Conservation (phyloP, 2,329 filamentous ascomycete species). For the Aphanocladium album region DNA sequence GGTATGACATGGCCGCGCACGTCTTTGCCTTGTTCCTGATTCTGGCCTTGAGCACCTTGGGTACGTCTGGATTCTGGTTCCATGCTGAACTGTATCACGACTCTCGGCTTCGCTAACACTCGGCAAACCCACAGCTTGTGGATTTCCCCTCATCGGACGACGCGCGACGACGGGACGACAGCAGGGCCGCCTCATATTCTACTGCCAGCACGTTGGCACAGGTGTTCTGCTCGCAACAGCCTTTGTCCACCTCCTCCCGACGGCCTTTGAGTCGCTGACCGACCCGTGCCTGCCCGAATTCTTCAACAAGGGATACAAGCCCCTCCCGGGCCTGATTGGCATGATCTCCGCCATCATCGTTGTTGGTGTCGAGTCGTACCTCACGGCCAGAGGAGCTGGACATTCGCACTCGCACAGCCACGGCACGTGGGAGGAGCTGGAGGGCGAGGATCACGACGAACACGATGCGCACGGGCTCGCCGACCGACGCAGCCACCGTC, state of each 20-base stretch:
- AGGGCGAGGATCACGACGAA: constrained; percentile 33
- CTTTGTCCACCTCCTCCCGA: constrained; percentile 72
- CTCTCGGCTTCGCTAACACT: constrained; percentile 8
- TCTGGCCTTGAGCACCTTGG: constrained; percentile 53
- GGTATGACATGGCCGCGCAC: constrained; percentile 63
- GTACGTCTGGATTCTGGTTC: constrained; percentile 31
- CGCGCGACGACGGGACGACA: constrained; percentile 52
- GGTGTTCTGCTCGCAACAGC: constrained; percentile 82
- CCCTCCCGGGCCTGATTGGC: constrained; percentile 74
- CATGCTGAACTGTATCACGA: not conserved
- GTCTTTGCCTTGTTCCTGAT: constrained; percentile 65
- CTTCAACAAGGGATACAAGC: constrained; percentile 74
- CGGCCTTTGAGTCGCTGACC: constrained; percentile 61
- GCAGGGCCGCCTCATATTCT: constrained; percentile 57
- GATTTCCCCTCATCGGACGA: constrained; percentile 60
- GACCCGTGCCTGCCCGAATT: constrained; percentile 70
- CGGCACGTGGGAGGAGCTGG: constrained; percentile 42
- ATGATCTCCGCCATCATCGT: constrained; percentile 80
- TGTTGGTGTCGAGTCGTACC: constrained; percentile 81
- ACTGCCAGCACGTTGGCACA: constrained; percentile 72
- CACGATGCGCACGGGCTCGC: constrained; percentile 29
- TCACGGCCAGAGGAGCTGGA: constrained; percentile 65
- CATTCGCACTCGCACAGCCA: constrained; percentile 55
- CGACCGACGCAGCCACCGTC: constrained; percentile 37
- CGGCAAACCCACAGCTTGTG: constrained; percentile 44